These are phyloP conservation scores for Prunus campanulata DNA, from an alignment of 306 rosid genomes.

Conservation along the genomic window DNA sequence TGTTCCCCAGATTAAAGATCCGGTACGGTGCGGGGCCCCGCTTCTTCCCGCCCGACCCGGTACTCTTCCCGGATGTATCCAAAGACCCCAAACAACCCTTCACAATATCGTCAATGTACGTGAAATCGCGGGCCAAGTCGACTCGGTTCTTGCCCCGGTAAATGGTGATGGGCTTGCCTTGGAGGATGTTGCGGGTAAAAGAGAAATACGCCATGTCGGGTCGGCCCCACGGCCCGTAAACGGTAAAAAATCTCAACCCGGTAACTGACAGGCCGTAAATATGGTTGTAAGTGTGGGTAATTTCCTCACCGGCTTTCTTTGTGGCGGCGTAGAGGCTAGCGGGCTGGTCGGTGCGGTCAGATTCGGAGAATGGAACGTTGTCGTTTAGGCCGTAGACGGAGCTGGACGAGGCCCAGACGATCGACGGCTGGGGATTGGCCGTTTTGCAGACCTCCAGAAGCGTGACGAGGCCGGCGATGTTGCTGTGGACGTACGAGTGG, in stretches of 20 bases:
- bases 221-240: slow-evolving; percentile 92
- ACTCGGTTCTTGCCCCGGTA: slow-evolving; percentile 75
- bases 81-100: slow-evolving; percentile 78
- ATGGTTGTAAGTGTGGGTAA: slow-evolving; percentile 77
- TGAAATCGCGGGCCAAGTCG: slow-evolving; percentile 79
- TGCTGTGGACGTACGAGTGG: slow-evolving; percentile 77
- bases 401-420: slow-evolving; percentile 89
- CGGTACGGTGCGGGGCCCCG: slow-evolving; percentile 62
- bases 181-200: slow-evolving; percentile 71
- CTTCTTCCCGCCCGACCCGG: slow-evolving; percentile 88
- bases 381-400: slow-evolving; percentile 85
- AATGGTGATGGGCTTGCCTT: slow-evolving; percentile 76
- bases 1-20: slow-evolving; percentile 79
- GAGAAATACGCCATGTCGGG: slow-evolving; percentile 95
- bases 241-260: slow-evolving; percentile 81
- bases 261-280: slow-evolving; percentile 81
- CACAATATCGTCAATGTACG: slow-evolving; percentile 81
- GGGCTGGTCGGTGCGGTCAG: slow-evolving; percentile 69
- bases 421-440: slow-evolving; percentile 72
- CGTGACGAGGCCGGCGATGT: slow-evolving; percentile 80
- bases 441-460: slow-evolving; percentile 72
- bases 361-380: slow-evolving; percentile 66
- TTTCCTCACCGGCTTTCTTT: slow-evolving; percentile 89
- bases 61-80: slow-evolving; percentile 68
- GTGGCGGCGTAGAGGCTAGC: slow-evolving; percentile 84